Base-by-base conservation (phyloP, 202 grass and related monocot genomes). In the Setaria italica region DNA sequence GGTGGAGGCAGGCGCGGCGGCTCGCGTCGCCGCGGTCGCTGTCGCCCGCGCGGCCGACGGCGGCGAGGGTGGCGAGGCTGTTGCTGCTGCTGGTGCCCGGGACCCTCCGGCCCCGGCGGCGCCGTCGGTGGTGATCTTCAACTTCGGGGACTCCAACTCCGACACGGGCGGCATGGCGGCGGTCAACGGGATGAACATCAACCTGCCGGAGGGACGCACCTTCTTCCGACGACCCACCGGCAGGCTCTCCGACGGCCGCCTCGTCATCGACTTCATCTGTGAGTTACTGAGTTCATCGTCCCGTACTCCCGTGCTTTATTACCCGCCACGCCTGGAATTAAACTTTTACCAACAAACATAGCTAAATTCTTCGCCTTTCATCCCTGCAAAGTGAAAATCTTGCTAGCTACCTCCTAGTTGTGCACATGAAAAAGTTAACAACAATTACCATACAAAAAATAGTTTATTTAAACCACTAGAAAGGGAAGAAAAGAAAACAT, bases 231-330 rank as follows among this genome's bases (percentile, higher is more conserved):
- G 82, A 0, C 84, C 95, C 85, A 93, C 92, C 68, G 95, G 95
- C 0, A 73, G 95, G 1, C 72, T 95, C 89, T 89, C 89, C 82
- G 95, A 95, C 76, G 95, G 95, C 59, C 92, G 95, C 77, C 90
- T 97, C 85, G 58, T 97, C 90, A 87, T 97, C 80, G 92, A 95
- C 67, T 97, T 97, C 82, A 90, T 97, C 16, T 97, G 95, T 97
- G 62, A 94, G 92, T 56, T 39, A 41, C 39, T 41, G 49, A 19
- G 3, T 9, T 50, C 2, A 14, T 9, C 43, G 0, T 6, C 54
- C 11, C 0, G 4, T 54, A 11, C 30, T 41, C 39, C 35, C 3
- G 5, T 62, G 25, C 59, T 33, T 76, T 41, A 41, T 5, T 41
- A 58, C 34, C 34, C 4, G 53, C 6, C 74, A 43, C 53, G 4